Evolutionary conservation across 257 asterid genomes (phyloP), one percentile per base, ranked within the genome.

Genomic region (Forsythia suspensa): DNA sequence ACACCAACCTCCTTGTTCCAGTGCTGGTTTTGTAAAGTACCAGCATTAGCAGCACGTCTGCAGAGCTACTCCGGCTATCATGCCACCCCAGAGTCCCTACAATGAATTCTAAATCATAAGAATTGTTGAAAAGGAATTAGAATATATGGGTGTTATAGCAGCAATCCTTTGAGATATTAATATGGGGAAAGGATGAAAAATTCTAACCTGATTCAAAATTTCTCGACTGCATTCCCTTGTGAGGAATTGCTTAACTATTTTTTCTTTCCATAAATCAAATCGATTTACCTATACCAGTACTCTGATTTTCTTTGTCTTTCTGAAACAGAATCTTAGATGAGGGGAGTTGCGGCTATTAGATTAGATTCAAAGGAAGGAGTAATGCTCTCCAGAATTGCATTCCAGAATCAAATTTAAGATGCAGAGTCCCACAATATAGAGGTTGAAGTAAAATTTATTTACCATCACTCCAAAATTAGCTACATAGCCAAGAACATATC

Each of bases 391-490:
- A 1, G 34, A 29, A 29, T 29, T n/a, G 34, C 34, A 29, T 29
- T 29, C 2, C 20, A 48, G 29, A 59, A 20, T 59, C 11, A 3
- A 29, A 29, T 48, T 48, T 12, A 57, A 7, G 4, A 57, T 5
- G 66, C 9, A 0, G 0, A 57, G 18, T 57, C 8, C 10, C 29
- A 20, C n/a, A 12, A 59, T 57, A 57, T 24, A n/a, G 57, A 40
- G 10, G 41, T 0, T 4, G n/a, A 18, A 55, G 41, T 38, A 40
- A n/a, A 55, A 44, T 71, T 15, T 72, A 63, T 51, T 70, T 86
- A 84, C 91, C 82, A n/a, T 73, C 5, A 86, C 91, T 73, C 90
- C 91, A 5, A 73, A 59, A 38, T 86, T 75, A 73, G 80, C 86
- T 10, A 59, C 77, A 71, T 84, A 84, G 34, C 90, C 91, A 61